phyloP scores from a whole-genome alignment of 2,329 filamentous ascomycete genomes.

The Aspergillus proliferans region DNA sequence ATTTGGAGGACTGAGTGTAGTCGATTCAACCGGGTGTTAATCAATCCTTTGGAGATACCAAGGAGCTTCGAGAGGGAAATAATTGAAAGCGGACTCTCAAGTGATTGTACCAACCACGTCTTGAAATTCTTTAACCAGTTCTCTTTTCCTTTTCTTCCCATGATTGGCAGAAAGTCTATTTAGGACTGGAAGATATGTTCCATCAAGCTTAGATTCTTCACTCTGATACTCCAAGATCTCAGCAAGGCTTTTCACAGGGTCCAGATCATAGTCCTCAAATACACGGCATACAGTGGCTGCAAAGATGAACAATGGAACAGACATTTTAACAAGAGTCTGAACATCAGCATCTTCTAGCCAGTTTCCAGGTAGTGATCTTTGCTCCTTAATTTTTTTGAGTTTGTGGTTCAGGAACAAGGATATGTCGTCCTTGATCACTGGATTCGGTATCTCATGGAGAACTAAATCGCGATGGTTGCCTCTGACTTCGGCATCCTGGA shows the following conservation, averaged over 20 bases:
- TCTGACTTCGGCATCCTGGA: too few relatives aligned
- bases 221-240: neutral
- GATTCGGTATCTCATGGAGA: constrained; percentile 5
- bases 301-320: constrained; percentile 7
- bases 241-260: neutral
- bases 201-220: constrained; percentile 8
- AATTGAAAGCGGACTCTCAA: constrained; percentile 15
- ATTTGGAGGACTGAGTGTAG: constrained; percentile 17
- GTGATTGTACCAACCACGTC: constrained; percentile 17
- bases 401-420: constrained; percentile 10
- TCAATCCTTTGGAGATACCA: neutral
- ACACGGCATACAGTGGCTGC: constrained; percentile 1
- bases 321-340: neutral
- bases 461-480: too few relatives aligned
- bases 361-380: neutral
- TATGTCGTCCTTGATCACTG: constrained; percentile 16
- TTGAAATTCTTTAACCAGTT: constrained; percentile 12
- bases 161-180: constrained; percentile 9
- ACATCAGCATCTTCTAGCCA: neutral
- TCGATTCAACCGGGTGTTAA: constrained; percentile 6
- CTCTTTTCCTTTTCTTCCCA: constrained; percentile 3
- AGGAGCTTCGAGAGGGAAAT: constrained; percentile 11
- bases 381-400: constrained; percentile 1
- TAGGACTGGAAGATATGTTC: constrained; percentile 18
- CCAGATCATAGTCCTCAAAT: neutral